phyloP scores from a whole-genome alignment of 352 stramenopile species.

The Pythium sp. region DNA sequence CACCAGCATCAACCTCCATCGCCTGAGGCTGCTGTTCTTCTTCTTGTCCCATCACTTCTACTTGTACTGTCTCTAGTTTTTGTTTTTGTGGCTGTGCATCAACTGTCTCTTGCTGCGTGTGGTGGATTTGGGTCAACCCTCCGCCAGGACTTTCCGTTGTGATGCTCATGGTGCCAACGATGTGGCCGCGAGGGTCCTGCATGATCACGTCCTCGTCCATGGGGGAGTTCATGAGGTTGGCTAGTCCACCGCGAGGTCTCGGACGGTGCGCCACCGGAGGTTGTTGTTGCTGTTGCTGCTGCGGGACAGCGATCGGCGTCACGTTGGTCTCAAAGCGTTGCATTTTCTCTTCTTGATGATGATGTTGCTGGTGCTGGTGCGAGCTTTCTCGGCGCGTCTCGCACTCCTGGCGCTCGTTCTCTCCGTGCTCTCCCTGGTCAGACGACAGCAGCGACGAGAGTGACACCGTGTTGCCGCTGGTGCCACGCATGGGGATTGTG shows the following conservation, averaged over 20 bases:
- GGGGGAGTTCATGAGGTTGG: conserved; percentile 67
- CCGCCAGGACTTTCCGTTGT: conserved; percentile 2
- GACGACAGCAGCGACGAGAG: conserved; percentile 40
- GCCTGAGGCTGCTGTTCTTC: neutral
- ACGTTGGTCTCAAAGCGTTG: conserved; percentile 6
- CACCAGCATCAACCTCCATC: conserved; percentile 9
- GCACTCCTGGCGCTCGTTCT: neutral
- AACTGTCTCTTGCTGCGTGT: neutral
- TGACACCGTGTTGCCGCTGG: conserved; percentile 33
- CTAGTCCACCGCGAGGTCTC: conserved; percentile 28
- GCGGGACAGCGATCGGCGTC: conserved; percentile 11
- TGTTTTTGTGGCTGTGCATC: neutral
- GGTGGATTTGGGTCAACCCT: neutral
- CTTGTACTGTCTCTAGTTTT: conserved; percentile 3
- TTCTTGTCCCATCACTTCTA: conserved; percentile 4
- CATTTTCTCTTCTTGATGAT: neutral
- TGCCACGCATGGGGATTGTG: conserved; percentile 24
- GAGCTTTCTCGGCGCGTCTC: neutral
- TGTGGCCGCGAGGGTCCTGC: conserved; percentile 14
- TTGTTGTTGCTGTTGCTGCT: conserved; percentile 12
- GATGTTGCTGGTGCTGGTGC: neutral
- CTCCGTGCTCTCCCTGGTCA: conserved; percentile 15
- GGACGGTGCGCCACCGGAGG: conserved; percentile 11
- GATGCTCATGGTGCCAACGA: neutral
- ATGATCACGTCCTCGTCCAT: conserved; percentile 33